Conservation (phyloP, 768 basidiomycete genomes). For the Psilocybe subaeruginosa region DNA sequence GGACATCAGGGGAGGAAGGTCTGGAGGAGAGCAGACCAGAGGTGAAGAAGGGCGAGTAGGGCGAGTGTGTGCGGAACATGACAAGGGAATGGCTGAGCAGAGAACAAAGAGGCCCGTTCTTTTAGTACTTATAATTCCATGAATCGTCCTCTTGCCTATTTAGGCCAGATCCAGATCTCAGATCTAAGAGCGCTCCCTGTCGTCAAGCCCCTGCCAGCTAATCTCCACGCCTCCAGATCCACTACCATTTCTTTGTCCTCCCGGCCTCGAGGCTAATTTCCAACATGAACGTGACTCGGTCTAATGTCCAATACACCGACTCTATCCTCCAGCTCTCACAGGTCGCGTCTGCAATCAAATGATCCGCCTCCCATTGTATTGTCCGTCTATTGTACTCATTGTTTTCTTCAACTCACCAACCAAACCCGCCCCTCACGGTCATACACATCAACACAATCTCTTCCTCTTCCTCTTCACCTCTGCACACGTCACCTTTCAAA, state of each 20-base stretch:
- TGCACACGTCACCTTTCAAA: background rate
- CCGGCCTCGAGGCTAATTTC: too few species aligned
- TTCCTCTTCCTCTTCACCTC: background rate
- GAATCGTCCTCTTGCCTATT: slow-evolving; percentile 2
- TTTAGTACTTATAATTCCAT: background rate
- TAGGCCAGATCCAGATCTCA: slow-evolving; percentile 1
- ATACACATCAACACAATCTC: background rate
- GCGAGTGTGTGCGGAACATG: slow-evolving; percentile 47
- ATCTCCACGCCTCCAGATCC: slow-evolving; percentile 12
- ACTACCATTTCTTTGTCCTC: too few species aligned
- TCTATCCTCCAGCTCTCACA: background rate
- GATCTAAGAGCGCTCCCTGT: slow-evolving; percentile 13
- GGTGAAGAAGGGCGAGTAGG: slow-evolving; percentile 69
- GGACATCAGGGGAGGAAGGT: slow-evolving; percentile 24
- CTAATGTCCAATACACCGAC: background rate
- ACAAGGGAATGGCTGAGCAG: slow-evolving; percentile 12
- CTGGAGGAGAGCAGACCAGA: slow-evolving; percentile 50
- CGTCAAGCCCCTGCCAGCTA: slow-evolving; percentile 11
- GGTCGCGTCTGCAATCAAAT: background rate
- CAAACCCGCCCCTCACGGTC: background rate
- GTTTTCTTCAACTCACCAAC: background rate
- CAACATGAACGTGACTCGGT: background rate
- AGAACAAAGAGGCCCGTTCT: background rate
- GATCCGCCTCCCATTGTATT: slow-evolving; percentile 2
- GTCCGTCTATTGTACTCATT: background rate